Base-by-base conservation (phyloP, 31 red algal species). In the Pterothamnion heteromorphum region DNA sequence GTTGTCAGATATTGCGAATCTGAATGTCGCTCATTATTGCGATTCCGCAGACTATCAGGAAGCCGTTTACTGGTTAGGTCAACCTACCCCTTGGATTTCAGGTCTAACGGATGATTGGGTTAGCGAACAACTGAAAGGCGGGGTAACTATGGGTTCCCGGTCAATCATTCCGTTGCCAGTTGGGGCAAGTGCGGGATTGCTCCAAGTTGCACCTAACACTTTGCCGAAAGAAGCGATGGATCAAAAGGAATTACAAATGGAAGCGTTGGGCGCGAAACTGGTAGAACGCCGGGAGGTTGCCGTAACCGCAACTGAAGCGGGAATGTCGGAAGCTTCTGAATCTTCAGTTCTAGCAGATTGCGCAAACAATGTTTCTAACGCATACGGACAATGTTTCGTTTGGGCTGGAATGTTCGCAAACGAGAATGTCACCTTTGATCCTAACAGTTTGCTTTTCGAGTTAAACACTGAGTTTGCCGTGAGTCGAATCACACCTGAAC, bases 131-230 rank as follows among this genome's bases (percentile, higher is more conserved):
- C 38, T 41, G 38, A 41, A 86, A 26, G 35, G 23, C 27, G 30
- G 28, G 82, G 23, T 26, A 35, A 35, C 31, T 24, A 41, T 86
- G 22, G 82, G 82, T 36, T 41, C 82, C 22, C 28, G 36, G 23
- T 26, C 36, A 26, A 41, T 86, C 35, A 35, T 28, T 28, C 23
- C 27, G 30, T 35, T 86, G 27, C 34, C 34, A 38, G 22, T 35
- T 35, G 82, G 35, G 28, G 82, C 34, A 38, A 86, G 30, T 31
- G 82, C 82, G 35, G 82, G 82, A 35, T 36, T 86, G 82, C 31
- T 86, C 35, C 31, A 86, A 35, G 82, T 28, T 86, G 34, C 31
- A 26, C 28, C 28, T 41, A 26, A 35, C 27, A 26, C 34, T 24
- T 31, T 35, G 35, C 82, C 22, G 31, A 24, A 37, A 24, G 36